Conservation (phyloP, 768 basidiomycete species). For the Termitomyces sp. region DNA sequence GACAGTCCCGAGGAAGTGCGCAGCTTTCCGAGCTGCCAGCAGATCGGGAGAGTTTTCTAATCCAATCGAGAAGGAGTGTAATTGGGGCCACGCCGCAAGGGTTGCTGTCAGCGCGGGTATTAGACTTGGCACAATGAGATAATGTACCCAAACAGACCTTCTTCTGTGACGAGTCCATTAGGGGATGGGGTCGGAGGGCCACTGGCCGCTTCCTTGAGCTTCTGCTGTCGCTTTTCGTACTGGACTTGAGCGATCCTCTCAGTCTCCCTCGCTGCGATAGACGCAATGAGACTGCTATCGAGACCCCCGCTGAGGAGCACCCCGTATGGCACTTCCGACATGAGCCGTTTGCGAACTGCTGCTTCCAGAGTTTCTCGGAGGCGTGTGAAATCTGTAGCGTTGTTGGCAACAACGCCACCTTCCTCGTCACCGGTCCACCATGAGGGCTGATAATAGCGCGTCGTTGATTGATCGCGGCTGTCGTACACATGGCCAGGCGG, state of each 20-base stretch:
- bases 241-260: conserved; percentile 85
- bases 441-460: conserved; percentile 79
- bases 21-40: conserved; percentile 89
- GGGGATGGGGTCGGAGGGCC: conserved; percentile 51
- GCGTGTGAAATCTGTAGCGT: conserved; percentile 55
- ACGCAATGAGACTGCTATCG: conserved; percentile 93
- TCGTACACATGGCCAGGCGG: conserved; percentile 98
- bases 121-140: not conserved
- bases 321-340: conserved; percentile 98
- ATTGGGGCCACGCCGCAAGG: conserved; percentile 86
- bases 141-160: conserved; percentile 34
- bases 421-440: conserved; percentile 89
- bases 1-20: conserved; percentile 87
- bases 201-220: conserved; percentile 45
- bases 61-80: conserved; percentile 98
- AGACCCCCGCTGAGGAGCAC: conserved; percentile 93
- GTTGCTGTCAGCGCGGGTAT: conserved; percentile 40
- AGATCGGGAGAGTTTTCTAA: conserved; percentile 94
- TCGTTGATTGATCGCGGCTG: conserved; percentile 70
- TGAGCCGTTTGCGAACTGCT: conserved; percentile 90
- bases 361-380: conserved; percentile 83
- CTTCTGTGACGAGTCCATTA: conserved; percentile 37
- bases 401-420: conserved; percentile 53
- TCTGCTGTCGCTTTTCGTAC: conserved; percentile 61
- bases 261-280: conserved; percentile 92